Evolutionary conservation across 495 filamentous ascomycete genomes (phyloP), one percentile per base, ranked within the genome.

Genomic region (Usnea hakonensis): DNA sequence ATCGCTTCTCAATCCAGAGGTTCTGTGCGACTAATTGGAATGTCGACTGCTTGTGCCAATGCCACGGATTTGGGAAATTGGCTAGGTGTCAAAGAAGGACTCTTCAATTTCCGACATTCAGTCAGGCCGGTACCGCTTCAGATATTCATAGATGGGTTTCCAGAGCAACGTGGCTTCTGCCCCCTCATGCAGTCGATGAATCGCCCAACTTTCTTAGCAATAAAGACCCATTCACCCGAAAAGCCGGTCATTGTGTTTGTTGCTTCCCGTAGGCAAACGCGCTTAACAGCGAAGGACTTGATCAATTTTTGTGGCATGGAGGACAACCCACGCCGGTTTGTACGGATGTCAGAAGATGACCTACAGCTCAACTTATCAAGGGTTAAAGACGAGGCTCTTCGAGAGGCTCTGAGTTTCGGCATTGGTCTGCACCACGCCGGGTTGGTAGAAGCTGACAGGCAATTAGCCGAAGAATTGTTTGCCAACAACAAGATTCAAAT

Each of bases 111-210:
- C 75, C 83, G 92, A 13, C 95, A 97, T 73, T 96, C 91, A n/a
- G 93, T 98, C 59, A 89, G 94, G 17, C 94, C 94, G 9, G 94
- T 99, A 19, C 94, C 94, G 11, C 75, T 99, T 23, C 91, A 97
- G 74, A 90, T 95, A 53, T 97, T 88, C 74, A 97, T 99, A 66
- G 94, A 99, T 68, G 95, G 94, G 3, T 99, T 99, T 69, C 91
- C 95, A 0, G 90, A 97, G 69, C 87, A 91, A 66, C 86, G 91
- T 59, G 94, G 95, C 14, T 99, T 97, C 74, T 97, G 95, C 67
- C 90, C 95, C 11, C 74, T 99, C 60, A 99, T 99, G 94, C 92
- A 97, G 73, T 93, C 89, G 0, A 99, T 99, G 94, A 99, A 99
- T 65, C 83, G 95, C 10, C 94, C 94, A 16, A 96, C 94, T 0